A percentile compares a stretch with the other conserved stretches of the same genome.
Evolutionary conservation across 2,329 filamentous ascomycete species (phyloP).

Genomic region (Trichoderma sp.): DNA sequence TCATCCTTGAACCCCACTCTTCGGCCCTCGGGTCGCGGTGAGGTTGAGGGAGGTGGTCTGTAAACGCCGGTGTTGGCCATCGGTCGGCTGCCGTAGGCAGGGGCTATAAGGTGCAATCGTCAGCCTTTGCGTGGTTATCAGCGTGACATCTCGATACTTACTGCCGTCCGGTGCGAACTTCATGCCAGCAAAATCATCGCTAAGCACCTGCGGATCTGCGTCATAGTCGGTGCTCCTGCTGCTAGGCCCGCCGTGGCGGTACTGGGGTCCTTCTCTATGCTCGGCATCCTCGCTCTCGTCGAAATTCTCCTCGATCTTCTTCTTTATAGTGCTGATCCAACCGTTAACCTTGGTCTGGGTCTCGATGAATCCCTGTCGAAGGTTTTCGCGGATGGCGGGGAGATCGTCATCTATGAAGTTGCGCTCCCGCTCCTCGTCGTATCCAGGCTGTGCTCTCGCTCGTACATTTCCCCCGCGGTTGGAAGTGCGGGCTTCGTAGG

Average conservation of each 20-base stretch:
- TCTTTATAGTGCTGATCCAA: slow-evolving; percentile 89
- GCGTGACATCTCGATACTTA: slow-evolving; percentile 38
- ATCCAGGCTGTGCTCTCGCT: slow-evolving; percentile 28
- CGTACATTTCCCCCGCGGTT: slow-evolving; percentile 42
- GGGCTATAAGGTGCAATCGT: slow-evolving; percentile 29
- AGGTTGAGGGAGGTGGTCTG: slow-evolving; percentile 59
- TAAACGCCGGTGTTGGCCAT: slow-evolving; percentile 77
- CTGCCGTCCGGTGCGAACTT: slow-evolving; percentile 61
- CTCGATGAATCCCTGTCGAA: slow-evolving; percentile 91
- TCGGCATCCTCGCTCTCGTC: slow-evolving; percentile 59
- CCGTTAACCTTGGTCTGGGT: slow-evolving; percentile 90
- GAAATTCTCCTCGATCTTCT: slow-evolving; percentile 88
- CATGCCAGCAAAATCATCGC: slow-evolving; percentile 81
- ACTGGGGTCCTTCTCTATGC: slow-evolving; percentile 32
- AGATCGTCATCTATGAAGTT: slow-evolving; percentile 97
- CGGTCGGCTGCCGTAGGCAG: slow-evolving; percentile 49
- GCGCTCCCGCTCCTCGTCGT: slow-evolving; percentile 59
- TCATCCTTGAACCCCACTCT: slow-evolving; percentile 58
- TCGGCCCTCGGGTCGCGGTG: slow-evolving; percentile 50
- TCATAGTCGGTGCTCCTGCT: slow-evolving; percentile 89
- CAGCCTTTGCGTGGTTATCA: neutral
- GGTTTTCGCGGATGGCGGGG: slow-evolving; percentile 86
- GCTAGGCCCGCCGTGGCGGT: slow-evolving; percentile 56
- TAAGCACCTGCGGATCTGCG: slow-evolving; percentile 84
- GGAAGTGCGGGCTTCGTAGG: slow-evolving; percentile 56